Conservation (phyloP, 73 alveolate genomes). For the Blepharisma stoltei region DNA sequence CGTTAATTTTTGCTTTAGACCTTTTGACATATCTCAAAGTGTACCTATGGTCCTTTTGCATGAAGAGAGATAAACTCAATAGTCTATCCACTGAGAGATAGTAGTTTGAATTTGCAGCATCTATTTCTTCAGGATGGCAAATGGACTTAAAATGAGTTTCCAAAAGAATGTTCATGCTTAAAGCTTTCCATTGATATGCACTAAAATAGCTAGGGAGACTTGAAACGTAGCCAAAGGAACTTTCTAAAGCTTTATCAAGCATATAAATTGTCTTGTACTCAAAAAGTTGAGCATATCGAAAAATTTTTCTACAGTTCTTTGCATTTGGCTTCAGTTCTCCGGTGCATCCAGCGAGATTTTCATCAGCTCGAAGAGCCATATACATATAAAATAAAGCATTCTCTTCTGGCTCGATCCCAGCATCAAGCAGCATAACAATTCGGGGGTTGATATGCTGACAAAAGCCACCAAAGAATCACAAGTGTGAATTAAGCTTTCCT, state of each 20-base stretch:
- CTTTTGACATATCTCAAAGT: slow-evolving; percentile 34
- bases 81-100: slow-evolving; percentile 61
- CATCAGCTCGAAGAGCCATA: not conserved
- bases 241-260: not conserved
- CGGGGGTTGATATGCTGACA: slow-evolving; percentile 39
- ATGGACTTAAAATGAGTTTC: not conserved
- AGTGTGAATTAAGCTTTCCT: slow-evolving; percentile 52
- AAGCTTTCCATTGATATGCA: slow-evolving; percentile 32
- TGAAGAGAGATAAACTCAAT: slow-evolving; percentile 45
- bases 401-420: slow-evolving; percentile 35
- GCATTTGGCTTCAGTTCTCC: not conserved
- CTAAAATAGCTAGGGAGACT: slow-evolving; percentile 38
- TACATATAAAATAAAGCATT: not conserved
- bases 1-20: slow-evolving; percentile 38
- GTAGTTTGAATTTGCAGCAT: slow-evolving; percentile 36
- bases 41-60: slow-evolving; percentile 1
- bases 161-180: not conserved
- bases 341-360: not conserved
- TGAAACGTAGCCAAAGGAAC: not conserved
- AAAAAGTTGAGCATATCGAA: not conserved
- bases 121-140: not conserved
- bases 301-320: not conserved
- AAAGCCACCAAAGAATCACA: slow-evolving; percentile 39
- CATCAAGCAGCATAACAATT: slow-evolving; percentile 39
- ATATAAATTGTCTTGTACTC: not conserved